Evolutionary conservation across 2,329 filamentous ascomycete species (phyloP).

Genomic region (Hymenoscyphus repandus): DNA sequence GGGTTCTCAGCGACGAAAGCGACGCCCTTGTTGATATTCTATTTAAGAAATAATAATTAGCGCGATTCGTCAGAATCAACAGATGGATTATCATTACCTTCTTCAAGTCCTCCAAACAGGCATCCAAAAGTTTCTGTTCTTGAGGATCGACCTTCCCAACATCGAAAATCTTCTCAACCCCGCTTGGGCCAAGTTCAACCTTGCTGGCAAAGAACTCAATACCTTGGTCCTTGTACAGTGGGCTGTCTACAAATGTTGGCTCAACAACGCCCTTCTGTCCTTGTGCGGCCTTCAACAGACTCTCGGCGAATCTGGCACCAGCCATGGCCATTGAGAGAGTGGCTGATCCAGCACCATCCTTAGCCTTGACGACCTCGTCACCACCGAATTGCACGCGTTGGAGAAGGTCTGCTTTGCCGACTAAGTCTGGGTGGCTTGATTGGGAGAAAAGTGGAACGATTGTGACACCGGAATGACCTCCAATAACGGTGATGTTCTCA

Average conservation of each 20-base stretch:
- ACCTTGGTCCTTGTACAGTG: constrained; percentile 97
- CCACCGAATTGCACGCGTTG: constrained; percentile 93
- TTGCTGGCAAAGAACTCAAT: constrained; percentile 94
- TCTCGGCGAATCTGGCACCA: constrained; percentile 78
- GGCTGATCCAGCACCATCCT: constrained; percentile 94
- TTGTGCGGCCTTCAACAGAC: constrained; percentile 83
- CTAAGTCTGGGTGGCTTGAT: constrained; percentile 79
- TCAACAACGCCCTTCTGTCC: constrained; percentile 94
- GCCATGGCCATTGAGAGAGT: constrained; percentile 99
- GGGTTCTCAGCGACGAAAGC: constrained; percentile 55
- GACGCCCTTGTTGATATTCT: constrained; percentile 91
- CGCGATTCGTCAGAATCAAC: not conserved
- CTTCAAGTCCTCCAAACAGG: constrained; percentile 76
- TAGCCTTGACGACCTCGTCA: constrained; percentile 98
- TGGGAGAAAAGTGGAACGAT: constrained; percentile 98
- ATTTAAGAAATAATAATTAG: constrained; percentile 32
- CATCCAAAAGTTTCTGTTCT: constrained; percentile 88
- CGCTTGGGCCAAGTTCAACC: constrained; percentile 93
- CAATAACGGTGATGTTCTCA: constrained; percentile 93
- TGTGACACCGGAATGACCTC: constrained; percentile 96
- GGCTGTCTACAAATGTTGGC: constrained; percentile 95
- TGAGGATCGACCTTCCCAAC: constrained; percentile 77
- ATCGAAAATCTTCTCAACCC: constrained; percentile 88
- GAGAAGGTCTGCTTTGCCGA: constrained; percentile 73
- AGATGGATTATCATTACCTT: constrained; percentile 36